phyloP scores from a whole-genome alignment of 2,329 filamentous ascomycete genomes.

The Tolypocladium endophyticum region DNA sequence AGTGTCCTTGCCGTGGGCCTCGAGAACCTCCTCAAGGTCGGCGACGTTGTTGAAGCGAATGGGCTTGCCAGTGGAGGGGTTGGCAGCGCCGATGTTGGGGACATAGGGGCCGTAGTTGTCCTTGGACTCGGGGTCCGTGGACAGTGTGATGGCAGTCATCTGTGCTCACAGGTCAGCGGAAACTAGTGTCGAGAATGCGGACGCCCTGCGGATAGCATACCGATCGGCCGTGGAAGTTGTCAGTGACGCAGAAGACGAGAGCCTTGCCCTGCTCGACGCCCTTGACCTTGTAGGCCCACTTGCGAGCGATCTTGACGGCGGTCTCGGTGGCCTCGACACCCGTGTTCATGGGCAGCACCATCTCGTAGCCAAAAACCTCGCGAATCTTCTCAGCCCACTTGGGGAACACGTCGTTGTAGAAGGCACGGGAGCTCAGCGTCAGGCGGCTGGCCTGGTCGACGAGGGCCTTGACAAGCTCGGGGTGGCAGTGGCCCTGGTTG shows the following conservation, averaged over 20 bases:
- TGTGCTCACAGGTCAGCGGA: conserved; percentile 20
- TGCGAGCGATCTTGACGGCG: conserved; percentile 87
- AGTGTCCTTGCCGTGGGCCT: conserved; percentile 71
- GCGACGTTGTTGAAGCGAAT: conserved; percentile 81
- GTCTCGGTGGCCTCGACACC: conserved; percentile 95
- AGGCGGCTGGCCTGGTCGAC: conserved; percentile 80
- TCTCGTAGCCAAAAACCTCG: conserved; percentile 84
- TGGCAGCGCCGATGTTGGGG: conserved; percentile 69
- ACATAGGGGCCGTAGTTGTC: conserved; percentile 97
- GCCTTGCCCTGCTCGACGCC: conserved; percentile 77
- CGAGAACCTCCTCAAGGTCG: conserved; percentile 69
- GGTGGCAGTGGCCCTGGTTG: conserved; percentile 97
- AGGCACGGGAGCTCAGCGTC: conserved; percentile 87
- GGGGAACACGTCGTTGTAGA: conserved; percentile 97
- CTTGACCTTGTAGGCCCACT: conserved; percentile 98
- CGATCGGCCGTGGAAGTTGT: conserved; percentile 96
- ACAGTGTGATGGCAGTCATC: conserved; percentile 94
- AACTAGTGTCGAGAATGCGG: too few species aligned
- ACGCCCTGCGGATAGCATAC: conserved; percentile 38
- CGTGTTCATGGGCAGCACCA: conserved; percentile 98
- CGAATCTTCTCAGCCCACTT: conserved; percentile 90
- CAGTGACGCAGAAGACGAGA: conserved; percentile 69
- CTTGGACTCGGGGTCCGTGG: conserved; percentile 86
- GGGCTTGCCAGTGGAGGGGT: conserved; percentile 61
- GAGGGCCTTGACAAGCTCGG: conserved; percentile 84